These are phyloP conservation scores for Beauveria bassiana DNA, from an alignment of 2,329 filamentous ascomycete species.

Conservation along the genomic window DNA sequence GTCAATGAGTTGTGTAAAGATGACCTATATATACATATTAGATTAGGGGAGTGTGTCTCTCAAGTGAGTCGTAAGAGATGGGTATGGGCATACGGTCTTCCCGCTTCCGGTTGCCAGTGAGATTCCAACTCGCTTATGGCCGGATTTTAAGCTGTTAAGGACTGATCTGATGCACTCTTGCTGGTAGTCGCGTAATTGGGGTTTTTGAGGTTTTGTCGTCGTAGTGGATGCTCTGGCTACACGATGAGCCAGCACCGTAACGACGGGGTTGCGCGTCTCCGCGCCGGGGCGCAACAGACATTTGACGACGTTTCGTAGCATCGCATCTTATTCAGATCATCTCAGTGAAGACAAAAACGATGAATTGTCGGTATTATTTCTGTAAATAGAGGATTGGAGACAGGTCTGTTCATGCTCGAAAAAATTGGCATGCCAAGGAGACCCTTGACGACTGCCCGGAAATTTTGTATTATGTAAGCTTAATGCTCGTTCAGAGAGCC, in stretches of 20 bases:
- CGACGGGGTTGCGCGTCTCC: conserved; percentile 6
- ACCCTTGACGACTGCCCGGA: not conserved
- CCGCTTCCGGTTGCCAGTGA: conserved; percentile 83
- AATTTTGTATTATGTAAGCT: conserved; percentile 9
- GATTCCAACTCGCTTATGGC: conserved; percentile 72
- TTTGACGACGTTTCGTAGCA: conserved; percentile 25
- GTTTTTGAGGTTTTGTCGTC: conserved; percentile 16
- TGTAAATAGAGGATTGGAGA: not conserved
- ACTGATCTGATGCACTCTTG: conserved; percentile 86
- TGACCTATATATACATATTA: conserved; percentile 50
- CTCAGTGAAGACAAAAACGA: not conserved
- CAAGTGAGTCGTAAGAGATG: conserved; percentile 10
- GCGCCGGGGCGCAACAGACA: conserved; percentile 19
- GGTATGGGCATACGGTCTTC: conserved; percentile 59
- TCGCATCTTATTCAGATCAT: conserved; percentile 25
- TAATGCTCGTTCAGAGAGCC: not conserved
- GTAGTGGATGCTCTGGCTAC: conserved; percentile 8
- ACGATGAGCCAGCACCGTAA: conserved; percentile 6
- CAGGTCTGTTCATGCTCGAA: not conserved
- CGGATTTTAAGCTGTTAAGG: conserved; percentile 56
- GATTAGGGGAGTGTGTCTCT: not conserved
- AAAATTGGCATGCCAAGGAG: not conserved
- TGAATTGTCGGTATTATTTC: not conserved
- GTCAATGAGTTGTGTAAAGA: conserved; percentile 92
- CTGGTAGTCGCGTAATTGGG: conserved; percentile 73